phyloP scores from a whole-genome alignment of 1,139 yeast genomes.

The Debaryomycetaceae sp. region DNA sequence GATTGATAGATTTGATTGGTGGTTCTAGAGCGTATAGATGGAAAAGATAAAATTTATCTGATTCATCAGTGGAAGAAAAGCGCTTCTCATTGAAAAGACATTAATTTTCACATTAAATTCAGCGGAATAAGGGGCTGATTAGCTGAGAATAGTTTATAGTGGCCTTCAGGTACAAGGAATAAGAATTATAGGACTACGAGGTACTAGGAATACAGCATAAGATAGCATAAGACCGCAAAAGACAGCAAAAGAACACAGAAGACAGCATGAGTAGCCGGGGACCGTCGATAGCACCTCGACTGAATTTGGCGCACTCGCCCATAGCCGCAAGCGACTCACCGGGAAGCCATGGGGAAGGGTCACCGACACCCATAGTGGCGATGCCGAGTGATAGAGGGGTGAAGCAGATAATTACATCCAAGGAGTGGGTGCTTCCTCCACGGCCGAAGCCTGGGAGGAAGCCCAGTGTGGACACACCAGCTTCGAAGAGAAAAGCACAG shows the following conservation, averaged over 20 bases:
- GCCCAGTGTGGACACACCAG: slow-evolving; percentile 73
- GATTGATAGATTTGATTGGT: slow-evolving; percentile 3
- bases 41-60: slow-evolving; percentile 13
- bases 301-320: slow-evolving; percentile 30
- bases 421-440: slow-evolving; percentile 89
- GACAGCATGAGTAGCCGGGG: slow-evolving; percentile 21
- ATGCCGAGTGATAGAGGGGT: slow-evolving; percentile 3
- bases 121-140: neutral
- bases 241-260: neutral
- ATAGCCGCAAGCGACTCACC: slow-evolving; percentile 19
- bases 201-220: too few species aligned
- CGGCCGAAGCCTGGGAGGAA: slow-evolving; percentile 89
- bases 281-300: slow-evolving; percentile 37
- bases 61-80: slow-evolving; percentile 8
- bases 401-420: slow-evolving; percentile 64
- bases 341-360: neutral
- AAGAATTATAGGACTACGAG: too few species aligned
- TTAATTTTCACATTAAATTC: neutral
- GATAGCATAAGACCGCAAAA: too few species aligned
- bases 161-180: too few species aligned
- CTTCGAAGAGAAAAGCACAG: slow-evolving; percentile 83
- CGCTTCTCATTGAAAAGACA: neutral
- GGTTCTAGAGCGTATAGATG: slow-evolving; percentile 6
- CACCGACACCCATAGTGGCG: neutral
- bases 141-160: neutral